These are phyloP conservation scores for Allantophomopsis lycopodina DNA, from an alignment of 2,329 filamentous ascomycete species.

Conservation along the genomic window DNA sequence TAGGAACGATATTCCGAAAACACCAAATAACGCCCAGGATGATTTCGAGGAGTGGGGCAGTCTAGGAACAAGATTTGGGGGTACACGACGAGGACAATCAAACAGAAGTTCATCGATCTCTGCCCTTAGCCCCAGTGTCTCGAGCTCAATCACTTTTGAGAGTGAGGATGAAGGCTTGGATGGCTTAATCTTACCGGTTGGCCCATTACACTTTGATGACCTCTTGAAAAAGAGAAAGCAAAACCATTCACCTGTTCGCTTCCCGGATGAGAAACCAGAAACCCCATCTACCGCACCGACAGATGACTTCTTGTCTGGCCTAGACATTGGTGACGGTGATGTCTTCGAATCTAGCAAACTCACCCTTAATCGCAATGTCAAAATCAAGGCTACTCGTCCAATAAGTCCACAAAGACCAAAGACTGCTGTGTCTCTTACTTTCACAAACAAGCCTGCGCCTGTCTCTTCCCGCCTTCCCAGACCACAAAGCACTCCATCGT, in stretches of 20 bases:
- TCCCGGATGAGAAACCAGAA: constrained; percentile 22
- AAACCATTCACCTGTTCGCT: constrained; percentile 39
- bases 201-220: constrained; percentile 71
- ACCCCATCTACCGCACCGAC: constrained; percentile 11
- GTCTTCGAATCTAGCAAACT: constrained; percentile 70
- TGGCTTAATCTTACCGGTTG: constrained; percentile 73
- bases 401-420: constrained; percentile 58
- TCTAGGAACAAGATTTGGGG: constrained; percentile 78
- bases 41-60: constrained; percentile 90
- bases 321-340: constrained; percentile 77
- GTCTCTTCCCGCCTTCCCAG: constrained; percentile 63
- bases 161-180: constrained; percentile 90
- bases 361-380: constrained; percentile 82
- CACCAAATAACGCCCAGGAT: constrained; percentile 46
- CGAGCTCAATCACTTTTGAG: constrained; percentile 67
- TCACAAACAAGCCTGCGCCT: constrained; percentile 60
- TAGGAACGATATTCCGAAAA: constrained; percentile 47
- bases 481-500: constrained; percentile 51
- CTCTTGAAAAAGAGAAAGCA: constrained; percentile 61
- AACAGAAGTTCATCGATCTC: constrained; percentile 78
- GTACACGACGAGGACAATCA: constrained; percentile 65
- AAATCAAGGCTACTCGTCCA: constrained; percentile 60
- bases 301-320: constrained; percentile 74
- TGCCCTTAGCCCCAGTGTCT: constrained; percentile 81
- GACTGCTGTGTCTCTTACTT: constrained; percentile 75